These are phyloP conservation scores for Uronychia binucleata DNA, from an alignment of 73 alveolate species.

Conservation along the genomic window DNA sequence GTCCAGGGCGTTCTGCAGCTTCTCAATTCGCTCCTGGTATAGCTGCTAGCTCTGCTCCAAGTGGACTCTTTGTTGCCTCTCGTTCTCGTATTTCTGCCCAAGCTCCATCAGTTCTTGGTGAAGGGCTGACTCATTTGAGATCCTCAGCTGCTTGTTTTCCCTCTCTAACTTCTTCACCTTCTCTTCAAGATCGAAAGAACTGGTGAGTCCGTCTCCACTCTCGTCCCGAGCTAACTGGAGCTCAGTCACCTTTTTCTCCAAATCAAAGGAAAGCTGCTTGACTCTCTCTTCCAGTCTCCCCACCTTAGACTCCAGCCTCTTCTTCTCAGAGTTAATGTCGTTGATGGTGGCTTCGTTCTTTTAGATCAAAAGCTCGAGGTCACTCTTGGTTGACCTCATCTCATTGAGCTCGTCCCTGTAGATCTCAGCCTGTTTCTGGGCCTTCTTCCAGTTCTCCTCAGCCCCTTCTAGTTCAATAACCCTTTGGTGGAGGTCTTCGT, in stretches of 20 bases:
- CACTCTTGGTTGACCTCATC: background rate
- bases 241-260: background rate
- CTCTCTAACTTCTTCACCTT: background rate
- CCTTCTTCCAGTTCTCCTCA: background rate
- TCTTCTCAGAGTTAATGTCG: background rate
- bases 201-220: background rate
- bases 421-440: background rate
- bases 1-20: background rate
- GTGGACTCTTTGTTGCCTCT: background rate
- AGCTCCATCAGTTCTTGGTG: background rate
- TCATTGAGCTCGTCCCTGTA: background rate
- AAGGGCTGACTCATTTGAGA: background rate
- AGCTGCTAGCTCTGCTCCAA: background rate
- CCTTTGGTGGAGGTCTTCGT: slow-evolving; percentile 1
- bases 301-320: background rate
- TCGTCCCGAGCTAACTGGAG: background rate
- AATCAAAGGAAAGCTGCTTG: background rate
- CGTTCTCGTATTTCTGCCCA: background rate
- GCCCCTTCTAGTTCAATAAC: slow-evolving; percentile 12
- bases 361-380: background rate
- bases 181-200: background rate
- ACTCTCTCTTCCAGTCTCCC: background rate
- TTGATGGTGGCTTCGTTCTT: background rate
- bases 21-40: background rate
- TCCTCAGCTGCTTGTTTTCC: background rate